Evolutionary conservation across 495 filamentous ascomycete genomes (phyloP), one percentile per base, ranked within the genome.

Genomic region (Paragyromitra xinjiangensis): DNA sequence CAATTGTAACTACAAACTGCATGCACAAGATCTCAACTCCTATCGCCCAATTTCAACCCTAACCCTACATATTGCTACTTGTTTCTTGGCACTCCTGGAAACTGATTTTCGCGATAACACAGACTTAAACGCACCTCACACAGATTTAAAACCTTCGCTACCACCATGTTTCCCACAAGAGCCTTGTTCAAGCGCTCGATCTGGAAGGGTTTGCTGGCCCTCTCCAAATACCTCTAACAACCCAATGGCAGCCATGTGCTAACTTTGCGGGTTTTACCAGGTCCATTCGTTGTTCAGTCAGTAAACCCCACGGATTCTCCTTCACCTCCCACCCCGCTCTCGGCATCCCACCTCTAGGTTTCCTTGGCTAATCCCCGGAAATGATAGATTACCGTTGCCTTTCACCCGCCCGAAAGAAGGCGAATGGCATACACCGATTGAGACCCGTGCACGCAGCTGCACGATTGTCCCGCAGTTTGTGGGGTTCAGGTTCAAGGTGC

Each of bases 401-500:
- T 90, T 92, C 75, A 81, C 86, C 12, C 86, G 87, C n/a, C 84
- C 91, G 55, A 87, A 85, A 37, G 86, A 89, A 0, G 92, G 91
- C 79, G 83, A 92, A 73, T 85, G 84, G 69, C 85, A 88, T 6
- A 88, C 88, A 48, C 93, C 94, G 8, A 95, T 98, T 84, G 90
- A 88, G 77, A 99, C 95, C 22, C 92, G 93, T 84, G 94, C 95
- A 42, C 92, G 95, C 77, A 87, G 89, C 67, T 95, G 95, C 53
- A 98, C 95, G 55, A 98, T 99, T 81, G 89, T 98, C 26, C 95
- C 95, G 50, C 96, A 93, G 83, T 98, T 98, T 84, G 94, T 99
- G 37, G 96, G 95, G 6, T 86, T 97, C 78, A 91, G 89, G 81
- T 99, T 98, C 85, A 92, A 95, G 81, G 89, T 99, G 24, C 92